These are phyloP conservation scores for Colletotrichum godetiae DNA, from an alignment of 2,329 filamentous ascomycete genomes.

Conservation along the genomic window DNA sequence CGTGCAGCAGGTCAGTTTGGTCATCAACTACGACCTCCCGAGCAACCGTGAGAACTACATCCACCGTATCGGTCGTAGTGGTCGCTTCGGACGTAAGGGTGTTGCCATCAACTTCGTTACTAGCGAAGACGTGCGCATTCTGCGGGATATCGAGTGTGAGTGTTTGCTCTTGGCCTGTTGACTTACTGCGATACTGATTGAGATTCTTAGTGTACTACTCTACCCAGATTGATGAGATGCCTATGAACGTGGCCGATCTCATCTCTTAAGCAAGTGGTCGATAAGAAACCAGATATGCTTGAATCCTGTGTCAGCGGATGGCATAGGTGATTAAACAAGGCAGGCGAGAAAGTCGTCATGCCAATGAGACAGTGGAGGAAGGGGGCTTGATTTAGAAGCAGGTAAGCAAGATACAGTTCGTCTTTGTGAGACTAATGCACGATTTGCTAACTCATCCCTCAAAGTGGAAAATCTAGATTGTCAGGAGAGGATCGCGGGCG, in stretches of 20 bases:
- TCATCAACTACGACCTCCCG: constrained; percentile 99
- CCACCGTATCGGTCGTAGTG: constrained; percentile 95
- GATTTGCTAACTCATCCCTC: neutral
- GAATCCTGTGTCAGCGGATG: neutral
- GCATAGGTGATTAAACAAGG: neutral
- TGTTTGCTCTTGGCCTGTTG: constrained; percentile 36
- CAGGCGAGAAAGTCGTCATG: constrained; percentile 21
- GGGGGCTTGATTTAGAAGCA: constrained; percentile 31
- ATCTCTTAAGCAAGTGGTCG: constrained; percentile 54
- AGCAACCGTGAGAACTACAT: constrained; percentile 99
- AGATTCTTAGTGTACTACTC: constrained; percentile 82
- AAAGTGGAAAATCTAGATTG: constrained; percentile 20
- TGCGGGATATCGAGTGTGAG: constrained; percentile 94
- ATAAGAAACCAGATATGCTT: neutral
- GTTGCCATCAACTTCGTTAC: constrained; percentile 99
- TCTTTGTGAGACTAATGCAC: neutral
- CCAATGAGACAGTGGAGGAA: constrained; percentile 35
- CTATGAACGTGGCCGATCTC: constrained; percentile 86
- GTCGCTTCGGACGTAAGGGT: constrained; percentile 96
- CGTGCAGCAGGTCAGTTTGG: constrained; percentile 96
- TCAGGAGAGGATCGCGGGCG: neutral
- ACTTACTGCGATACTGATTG: constrained; percentile 45
- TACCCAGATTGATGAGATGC: constrained; percentile 98
- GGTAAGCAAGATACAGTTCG: constrained; percentile 10
- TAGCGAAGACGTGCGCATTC: constrained; percentile 95